A percentile compares a stretch with the other conserved stretches of the same genome.
Evolutionary conservation across 352 stramenopile species (phyloP).

Genomic region (Pythium myriotylum): DNA sequence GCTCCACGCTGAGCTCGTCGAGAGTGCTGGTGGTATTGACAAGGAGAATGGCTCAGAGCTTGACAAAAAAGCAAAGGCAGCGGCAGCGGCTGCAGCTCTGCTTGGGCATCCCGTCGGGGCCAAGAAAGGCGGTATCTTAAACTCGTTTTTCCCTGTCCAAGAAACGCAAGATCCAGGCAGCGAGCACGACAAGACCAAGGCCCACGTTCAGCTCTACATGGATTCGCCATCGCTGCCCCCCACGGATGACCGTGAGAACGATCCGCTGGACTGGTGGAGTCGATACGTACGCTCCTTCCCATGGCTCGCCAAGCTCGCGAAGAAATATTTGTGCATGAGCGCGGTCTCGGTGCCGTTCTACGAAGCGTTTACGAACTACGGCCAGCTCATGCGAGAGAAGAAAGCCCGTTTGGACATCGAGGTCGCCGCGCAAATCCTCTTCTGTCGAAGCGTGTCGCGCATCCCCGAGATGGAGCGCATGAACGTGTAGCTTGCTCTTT

Average conservation of each 20-base stretch:
- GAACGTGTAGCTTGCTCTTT: slow-evolving; percentile 40
- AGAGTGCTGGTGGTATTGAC: slow-evolving; percentile 32
- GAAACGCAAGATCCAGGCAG: slow-evolving; percentile 39
- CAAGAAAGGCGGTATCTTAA: slow-evolving; percentile 42
- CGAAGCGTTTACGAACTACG: slow-evolving; percentile 80
- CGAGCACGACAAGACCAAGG: slow-evolving; percentile 62
- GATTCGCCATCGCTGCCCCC: slow-evolving; percentile 65
- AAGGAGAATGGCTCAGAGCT: slow-evolving; percentile 39
- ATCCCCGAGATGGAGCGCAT: slow-evolving; percentile 87
- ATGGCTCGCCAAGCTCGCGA: slow-evolving; percentile 65
- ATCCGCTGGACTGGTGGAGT: slow-evolving; percentile 85
- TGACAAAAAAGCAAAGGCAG: slow-evolving; percentile 32
- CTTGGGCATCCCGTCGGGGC: slow-evolving; percentile 20
- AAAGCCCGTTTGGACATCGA: slow-evolving; percentile 78
- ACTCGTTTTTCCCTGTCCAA: slow-evolving; percentile 67
- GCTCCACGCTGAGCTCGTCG: slow-evolving; percentile 47
- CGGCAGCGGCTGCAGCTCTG: slow-evolving; percentile 14
- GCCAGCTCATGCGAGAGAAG: slow-evolving; percentile 78
- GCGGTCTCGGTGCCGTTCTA: slow-evolving; percentile 74
- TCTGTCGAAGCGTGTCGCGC: slow-evolving; percentile 73
- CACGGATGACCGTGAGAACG: slow-evolving; percentile 71
- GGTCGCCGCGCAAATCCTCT: slow-evolving; percentile 76
- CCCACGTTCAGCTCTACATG: slow-evolving; percentile 72
- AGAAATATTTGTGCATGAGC: slow-evolving; percentile 79
- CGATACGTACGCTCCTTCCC: slow-evolving; percentile 73